Evolutionary conservation across 2,329 filamentous ascomycete genomes (phyloP).

Genomic region (Incumbomyces delicatus): DNA sequence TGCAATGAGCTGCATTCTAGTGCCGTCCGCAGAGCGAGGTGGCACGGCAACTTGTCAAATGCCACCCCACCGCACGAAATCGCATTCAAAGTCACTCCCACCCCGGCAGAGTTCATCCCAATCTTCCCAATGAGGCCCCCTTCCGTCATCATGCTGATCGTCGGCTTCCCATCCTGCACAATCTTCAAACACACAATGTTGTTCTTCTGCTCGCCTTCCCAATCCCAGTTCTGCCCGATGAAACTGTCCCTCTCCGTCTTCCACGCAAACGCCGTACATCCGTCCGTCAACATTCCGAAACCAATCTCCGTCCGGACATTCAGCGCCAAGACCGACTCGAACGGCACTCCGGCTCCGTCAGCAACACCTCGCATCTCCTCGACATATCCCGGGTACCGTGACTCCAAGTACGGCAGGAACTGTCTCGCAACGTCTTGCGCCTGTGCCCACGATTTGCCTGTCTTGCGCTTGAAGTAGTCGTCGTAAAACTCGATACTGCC

Average conservation of each 20-base stretch:
- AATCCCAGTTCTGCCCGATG: conserved; percentile 51
- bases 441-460: conserved; percentile 36
- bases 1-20: conserved; percentile 38
- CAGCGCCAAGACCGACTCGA: conserved; percentile 46
- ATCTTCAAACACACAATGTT: conserved; percentile 46
- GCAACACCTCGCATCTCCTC: conserved; percentile 38
- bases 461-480: conserved; percentile 19
- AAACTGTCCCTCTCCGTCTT: conserved; percentile 30
- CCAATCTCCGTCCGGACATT: conserved; percentile 53
- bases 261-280: conserved; percentile 49
- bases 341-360: conserved; percentile 38
- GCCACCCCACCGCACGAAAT: conserved; percentile 43
- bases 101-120: conserved; percentile 44
- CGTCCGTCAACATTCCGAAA: conserved; percentile 48
- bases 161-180: conserved; percentile 34
- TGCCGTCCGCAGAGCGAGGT: conserved; percentile 45
- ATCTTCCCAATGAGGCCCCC: conserved; percentile 51
- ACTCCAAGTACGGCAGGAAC: conserved; percentile 34
- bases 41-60: conserved; percentile 40
- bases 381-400: conserved; percentile 24
- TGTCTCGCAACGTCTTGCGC: conserved; percentile 36
- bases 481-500: conserved; percentile 24
- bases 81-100: conserved; percentile 49
- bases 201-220: conserved; percentile 38
- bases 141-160: conserved; percentile 47